Evolutionary conservation across 495 filamentous ascomycete genomes (phyloP).

Genomic region (Haplographium delicatum): DNA sequence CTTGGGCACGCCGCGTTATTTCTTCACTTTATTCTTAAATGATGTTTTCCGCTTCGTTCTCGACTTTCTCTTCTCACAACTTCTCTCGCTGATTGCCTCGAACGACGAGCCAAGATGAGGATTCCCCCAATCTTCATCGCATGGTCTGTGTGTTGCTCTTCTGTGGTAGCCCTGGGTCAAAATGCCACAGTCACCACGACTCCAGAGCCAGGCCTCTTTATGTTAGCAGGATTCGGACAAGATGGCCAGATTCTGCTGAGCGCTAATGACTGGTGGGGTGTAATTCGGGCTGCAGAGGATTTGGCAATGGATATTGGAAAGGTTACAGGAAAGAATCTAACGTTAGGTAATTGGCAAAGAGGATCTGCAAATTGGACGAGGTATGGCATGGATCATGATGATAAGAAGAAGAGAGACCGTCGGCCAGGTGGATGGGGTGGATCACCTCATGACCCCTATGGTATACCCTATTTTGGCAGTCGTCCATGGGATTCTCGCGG

Average conservation of each 20-base stretch:
- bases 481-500: background rate
- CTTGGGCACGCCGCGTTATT: background rate
- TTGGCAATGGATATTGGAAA: constrained; percentile 67
- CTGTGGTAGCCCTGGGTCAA: constrained; percentile 44
- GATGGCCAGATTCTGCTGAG: constrained; percentile 47
- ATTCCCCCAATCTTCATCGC: constrained; percentile 1
- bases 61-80: background rate
- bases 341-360: constrained; percentile 40
- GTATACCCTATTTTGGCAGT: background rate
- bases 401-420: background rate
- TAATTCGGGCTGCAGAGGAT: constrained; percentile 61
- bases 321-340: constrained; percentile 58
- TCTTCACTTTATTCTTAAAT: background rate
- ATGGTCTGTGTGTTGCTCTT: background rate
- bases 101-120: constrained; percentile 14
- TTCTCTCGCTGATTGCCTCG: background rate
- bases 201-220: constrained; percentile 30
- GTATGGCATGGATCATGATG: background rate
- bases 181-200: constrained; percentile 45
- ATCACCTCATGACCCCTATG: background rate
- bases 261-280: constrained; percentile 57
- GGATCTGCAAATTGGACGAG: background rate
- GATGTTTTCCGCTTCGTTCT: background rate
- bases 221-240: constrained; percentile 39
- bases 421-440: background rate